Evolutionary conservation across 2,329 filamentous ascomycete species (phyloP).

Genomic region (Magnaporthiopsis poae): DNA sequence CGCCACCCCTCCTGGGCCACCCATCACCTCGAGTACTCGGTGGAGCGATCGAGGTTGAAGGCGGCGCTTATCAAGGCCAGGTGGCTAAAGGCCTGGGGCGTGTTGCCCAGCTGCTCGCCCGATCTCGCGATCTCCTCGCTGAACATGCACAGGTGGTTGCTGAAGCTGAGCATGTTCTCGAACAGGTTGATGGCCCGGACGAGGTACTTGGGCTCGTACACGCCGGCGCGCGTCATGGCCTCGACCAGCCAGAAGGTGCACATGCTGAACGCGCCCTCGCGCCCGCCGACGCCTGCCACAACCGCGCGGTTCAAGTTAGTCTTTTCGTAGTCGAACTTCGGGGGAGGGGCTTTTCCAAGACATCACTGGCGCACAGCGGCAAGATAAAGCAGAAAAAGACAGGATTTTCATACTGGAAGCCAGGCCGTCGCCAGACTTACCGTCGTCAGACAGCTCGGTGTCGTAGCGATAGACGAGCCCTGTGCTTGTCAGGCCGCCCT

Average conservation of each 20-base stretch:
- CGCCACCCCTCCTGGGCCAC: no score
- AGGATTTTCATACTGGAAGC: no score
- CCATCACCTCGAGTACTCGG: conserved; percentile 17
- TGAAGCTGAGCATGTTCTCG: conserved; percentile 67
- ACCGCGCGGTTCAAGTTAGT: background rate
- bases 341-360: no score
- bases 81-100: conserved; percentile 70
- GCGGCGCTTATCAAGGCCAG: conserved; percentile 66
- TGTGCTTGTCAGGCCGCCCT: conserved; percentile 64
- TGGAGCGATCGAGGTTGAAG: conserved; percentile 54
- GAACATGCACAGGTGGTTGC: conserved; percentile 69
- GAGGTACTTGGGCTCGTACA: conserved; percentile 56
- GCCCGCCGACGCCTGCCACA: conserved; percentile 55
- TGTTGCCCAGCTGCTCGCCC: conserved; percentile 71
- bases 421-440: conserved; percentile 28
- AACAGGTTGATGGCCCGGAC: conserved; percentile 57
- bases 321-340: conserved; percentile 8
- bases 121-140: conserved; percentile 67
- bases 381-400: no score
- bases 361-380: background rate
- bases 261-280: conserved; percentile 70
- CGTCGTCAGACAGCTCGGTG: conserved; percentile 57
- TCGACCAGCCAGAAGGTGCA: conserved; percentile 78
- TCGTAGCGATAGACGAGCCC: conserved; percentile 70
- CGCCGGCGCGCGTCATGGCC: conserved; percentile 58